These are phyloP conservation scores for Blepharisma undulans DNA, from an alignment of 169 alveolate species.

Conservation along the genomic window DNA sequence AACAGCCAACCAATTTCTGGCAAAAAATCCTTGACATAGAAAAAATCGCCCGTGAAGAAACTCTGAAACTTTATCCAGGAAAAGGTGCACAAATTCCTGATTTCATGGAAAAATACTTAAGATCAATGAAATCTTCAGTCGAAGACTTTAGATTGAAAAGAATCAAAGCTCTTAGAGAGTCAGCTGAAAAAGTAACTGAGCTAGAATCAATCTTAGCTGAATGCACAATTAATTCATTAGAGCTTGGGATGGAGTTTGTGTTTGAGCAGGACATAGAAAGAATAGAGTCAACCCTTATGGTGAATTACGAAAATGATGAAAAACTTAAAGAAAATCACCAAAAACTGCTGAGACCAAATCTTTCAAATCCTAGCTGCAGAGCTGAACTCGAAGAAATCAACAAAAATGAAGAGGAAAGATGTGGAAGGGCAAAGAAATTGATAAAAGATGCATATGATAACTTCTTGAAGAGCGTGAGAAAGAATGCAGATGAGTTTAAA, in stretches of 20 bases:
- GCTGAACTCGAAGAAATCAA: constrained; percentile 68
- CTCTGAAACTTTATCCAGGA: constrained; percentile 78
- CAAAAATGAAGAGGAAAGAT: constrained; percentile 66
- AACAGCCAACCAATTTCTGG: constrained; percentile 47
- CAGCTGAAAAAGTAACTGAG: constrained; percentile 70
- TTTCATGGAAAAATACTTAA: constrained; percentile 72
- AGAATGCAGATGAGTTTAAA: constrained; percentile 59
- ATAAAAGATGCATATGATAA: constrained; percentile 64
- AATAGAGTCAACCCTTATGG: constrained; percentile 48
- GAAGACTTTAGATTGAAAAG: constrained; percentile 83
- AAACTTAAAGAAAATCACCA: constrained; percentile 56
- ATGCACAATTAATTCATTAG: constrained; percentile 57
- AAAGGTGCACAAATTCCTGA: constrained; percentile 85
- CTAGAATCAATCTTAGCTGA: constrained; percentile 66
- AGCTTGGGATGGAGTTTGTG: constrained; percentile 46
- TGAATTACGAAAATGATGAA: constrained; percentile 49
- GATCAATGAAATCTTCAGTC: constrained; percentile 70
- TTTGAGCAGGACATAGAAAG: constrained; percentile 43
- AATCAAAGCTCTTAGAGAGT: constrained; percentile 79
- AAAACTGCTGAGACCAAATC: constrained; percentile 78
- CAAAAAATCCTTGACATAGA: constrained; percentile 64
- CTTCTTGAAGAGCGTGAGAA: constrained; percentile 63
- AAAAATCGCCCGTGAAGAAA: constrained; percentile 69
- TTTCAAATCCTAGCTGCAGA: constrained; percentile 82
- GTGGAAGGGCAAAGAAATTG: constrained; percentile 48